Evolutionary conservation across 164 flowering plant species (phyloP).

Genomic region (Magnolia kwangsiensis): DNA sequence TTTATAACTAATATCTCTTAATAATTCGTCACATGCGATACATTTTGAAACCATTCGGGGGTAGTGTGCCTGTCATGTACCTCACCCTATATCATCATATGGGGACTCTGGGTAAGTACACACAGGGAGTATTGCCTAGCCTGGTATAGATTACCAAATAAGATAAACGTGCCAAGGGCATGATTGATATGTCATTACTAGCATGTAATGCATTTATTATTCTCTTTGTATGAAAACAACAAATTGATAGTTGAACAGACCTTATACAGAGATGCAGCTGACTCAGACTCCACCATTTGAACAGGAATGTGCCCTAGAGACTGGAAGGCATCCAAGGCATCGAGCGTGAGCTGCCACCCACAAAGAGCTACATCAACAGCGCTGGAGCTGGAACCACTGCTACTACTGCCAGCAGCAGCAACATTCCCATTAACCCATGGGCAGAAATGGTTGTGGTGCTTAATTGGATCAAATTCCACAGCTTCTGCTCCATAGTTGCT

Average conservation of each 20-base stretch:
- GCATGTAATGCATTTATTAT: too few species aligned
- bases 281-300: conserved; percentile 76
- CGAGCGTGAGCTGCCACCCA: conserved; percentile 96
- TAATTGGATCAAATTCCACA: conserved; percentile 84
- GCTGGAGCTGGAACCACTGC: conserved; percentile 42
- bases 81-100: too few species aligned
- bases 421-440: conserved; percentile 99
- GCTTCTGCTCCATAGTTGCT: conserved; percentile 78
- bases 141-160: too few species aligned
- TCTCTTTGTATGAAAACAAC: too few species aligned
- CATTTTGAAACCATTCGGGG: too few species aligned
- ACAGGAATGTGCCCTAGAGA: conserved; percentile 58
- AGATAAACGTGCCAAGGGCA: too few species aligned
- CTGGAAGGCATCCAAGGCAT: conserved; percentile 82
- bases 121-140: too few species aligned
- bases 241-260: conserved; percentile 26
- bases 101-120: too few species aligned
- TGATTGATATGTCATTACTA: too few species aligned
- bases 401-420: conserved; percentile 86
- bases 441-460: conserved; percentile 77
- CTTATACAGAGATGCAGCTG: conserved; percentile 94
- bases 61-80: too few species aligned
- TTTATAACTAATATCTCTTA: too few species aligned
- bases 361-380: conserved; percentile 56
- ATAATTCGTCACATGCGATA: too few species aligned